Evolutionary conservation across 345 rosid genomes (phyloP), one percentile per base, ranked within the genome.

Genomic region (Geranium brycei): DNA sequence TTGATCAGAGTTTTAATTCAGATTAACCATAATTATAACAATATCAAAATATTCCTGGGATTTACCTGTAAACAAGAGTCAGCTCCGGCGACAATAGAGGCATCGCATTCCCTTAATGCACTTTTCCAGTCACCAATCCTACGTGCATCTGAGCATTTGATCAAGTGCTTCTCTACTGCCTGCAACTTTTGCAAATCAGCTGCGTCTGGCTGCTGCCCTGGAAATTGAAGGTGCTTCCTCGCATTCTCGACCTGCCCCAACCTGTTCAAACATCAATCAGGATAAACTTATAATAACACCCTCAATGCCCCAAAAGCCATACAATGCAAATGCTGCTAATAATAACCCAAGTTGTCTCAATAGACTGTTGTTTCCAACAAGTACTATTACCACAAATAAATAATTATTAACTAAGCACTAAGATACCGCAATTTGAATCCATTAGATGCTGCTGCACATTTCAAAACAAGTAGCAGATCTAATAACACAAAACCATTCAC

Each of bases 221-320:
- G 76, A 5, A 73, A 31, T 63, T 58, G 74, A 14, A 91, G 76
- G 47, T 87, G 95, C 78, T 64, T 79, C 83, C 84, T 69, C 3
- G 97, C 91, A 70, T 74, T 83, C 60, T 88, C 95, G 51, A 95
- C 82, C 66, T 79, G 95, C 56, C 99, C 99, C 73, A 95, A 73
- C 83, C 99, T 95, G 95, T 68, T 74, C 74, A 60, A 57, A 65
- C 62, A 58, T 63, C 58, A 72, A 69, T 23, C 28, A 23, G 28
- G 28, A 23, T 23, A 23, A 23, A 23, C 28, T 23, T 23, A 23
- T 23, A 23, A 23, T 23, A 23, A 23, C 28, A 23, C 28, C 28
- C 28, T 23, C 28, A 23, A 23, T 23, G 28, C 28, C 28, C 28
- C 28, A 23, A 23, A 23, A 23, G 28, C 28, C 28, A 23, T 23